Conservation (phyloP, 768 basidiomycete genomes). For the Collybiopsis luxurians region DNA sequence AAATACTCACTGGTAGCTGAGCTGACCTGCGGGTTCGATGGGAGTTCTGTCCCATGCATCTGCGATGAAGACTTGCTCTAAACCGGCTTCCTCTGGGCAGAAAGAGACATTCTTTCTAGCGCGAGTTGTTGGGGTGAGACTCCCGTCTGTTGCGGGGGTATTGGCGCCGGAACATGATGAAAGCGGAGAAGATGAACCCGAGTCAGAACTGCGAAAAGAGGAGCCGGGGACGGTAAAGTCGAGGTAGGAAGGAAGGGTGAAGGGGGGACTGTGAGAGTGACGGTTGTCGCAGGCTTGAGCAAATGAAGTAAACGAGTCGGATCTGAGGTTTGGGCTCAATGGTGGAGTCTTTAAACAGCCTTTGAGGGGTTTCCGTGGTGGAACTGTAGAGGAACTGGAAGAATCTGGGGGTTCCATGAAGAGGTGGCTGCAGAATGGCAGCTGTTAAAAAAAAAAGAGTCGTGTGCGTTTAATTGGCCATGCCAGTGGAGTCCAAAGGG, state of each 20-base stretch:
- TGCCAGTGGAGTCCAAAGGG: too few species aligned
- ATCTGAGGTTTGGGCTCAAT: neutral
- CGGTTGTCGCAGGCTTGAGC: constrained; percentile 3
- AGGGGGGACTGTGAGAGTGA: neutral
- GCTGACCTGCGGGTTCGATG: constrained; percentile 54
- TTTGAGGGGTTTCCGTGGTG: constrained; percentile 2
- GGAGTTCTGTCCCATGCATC: constrained; percentile 84
- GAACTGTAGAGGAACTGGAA: neutral
- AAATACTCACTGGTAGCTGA: constrained; percentile 65
- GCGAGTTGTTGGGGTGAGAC: neutral
- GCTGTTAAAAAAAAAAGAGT: too few species aligned
- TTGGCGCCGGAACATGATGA: neutral
- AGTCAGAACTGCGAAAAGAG: neutral
- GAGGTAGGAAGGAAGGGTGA: neutral
- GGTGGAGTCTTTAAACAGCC: constrained; percentile 7
- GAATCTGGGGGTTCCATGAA: neutral
- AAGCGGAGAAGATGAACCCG: neutral
- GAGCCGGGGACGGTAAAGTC: neutral
- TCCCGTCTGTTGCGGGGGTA: neutral
- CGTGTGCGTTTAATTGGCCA: too few species aligned
- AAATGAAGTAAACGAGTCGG: constrained; percentile 1
- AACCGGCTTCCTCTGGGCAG: constrained; percentile 38
- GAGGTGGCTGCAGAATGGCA: too few species aligned
- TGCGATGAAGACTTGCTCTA: constrained; percentile 58
- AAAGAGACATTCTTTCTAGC: constrained; percentile 61